Conservation (phyloP, 306 rosid species). For the barrel medic (Medicago truncatula) region DNA sequence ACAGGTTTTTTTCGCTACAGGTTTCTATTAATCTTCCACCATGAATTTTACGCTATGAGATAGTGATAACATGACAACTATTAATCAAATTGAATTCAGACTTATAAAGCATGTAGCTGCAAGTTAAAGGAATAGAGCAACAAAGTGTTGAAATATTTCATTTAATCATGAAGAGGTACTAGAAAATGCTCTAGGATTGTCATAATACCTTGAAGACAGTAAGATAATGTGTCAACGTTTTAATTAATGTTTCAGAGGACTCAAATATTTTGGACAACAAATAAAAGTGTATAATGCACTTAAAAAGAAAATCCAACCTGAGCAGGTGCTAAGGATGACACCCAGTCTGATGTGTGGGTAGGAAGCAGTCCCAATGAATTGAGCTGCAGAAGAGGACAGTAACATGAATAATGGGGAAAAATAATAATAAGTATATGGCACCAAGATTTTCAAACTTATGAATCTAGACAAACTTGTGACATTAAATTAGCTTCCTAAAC, state of each 20-base stretch:
- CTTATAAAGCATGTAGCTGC: constrained; percentile 14
- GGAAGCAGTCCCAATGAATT: constrained; percentile 96
- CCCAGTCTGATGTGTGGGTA: constrained; percentile 98
- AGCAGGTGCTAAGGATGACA: constrained; percentile 89
- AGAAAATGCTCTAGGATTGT: constrained; percentile 24
- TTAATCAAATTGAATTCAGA: constrained; percentile 29
- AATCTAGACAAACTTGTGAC: constrained; percentile 15
- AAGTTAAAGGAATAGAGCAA: constrained; percentile 6
- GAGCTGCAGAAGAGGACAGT: constrained; percentile 60
- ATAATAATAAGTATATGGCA: neutral
- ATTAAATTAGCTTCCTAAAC: constrained; percentile 13
- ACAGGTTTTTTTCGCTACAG: neutral
- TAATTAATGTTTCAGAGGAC: too few species aligned
- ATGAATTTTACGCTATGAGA: constrained; percentile 22
- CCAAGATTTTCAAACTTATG: neutral
- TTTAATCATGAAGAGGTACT: constrained; percentile 9
- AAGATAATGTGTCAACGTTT: constrained; percentile 11
- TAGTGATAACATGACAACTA: neutral
- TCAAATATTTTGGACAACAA: neutral
- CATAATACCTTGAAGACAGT: constrained; percentile 4
- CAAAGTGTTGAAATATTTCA: constrained; percentile 17
- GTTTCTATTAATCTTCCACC: neutral
- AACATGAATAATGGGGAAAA: constrained; percentile 12
- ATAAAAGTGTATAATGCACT: neutral
- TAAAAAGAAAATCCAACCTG: constrained; percentile 62